These are phyloP conservation scores for Prillingera fragicola DNA, from an alignment of 1,284 basidiomycete species.

Conservation along the genomic window DNA sequence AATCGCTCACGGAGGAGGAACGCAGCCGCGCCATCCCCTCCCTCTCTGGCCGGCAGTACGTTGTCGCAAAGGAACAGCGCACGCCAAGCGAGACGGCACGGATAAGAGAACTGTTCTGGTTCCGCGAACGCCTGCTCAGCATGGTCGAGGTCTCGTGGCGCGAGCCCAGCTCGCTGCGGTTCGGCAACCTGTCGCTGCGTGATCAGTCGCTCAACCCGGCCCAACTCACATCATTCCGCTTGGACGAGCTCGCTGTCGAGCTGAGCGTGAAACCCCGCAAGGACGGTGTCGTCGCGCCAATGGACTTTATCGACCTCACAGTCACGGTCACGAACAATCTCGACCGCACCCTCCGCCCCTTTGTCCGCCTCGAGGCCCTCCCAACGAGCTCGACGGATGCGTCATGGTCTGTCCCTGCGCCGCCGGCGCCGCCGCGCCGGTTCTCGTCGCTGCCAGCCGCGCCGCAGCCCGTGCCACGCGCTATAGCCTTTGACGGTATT, in stretches of 20 bases:
- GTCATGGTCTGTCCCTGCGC: constrained; percentile 25
- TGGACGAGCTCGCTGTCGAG: constrained; percentile 58
- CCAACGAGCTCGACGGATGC: constrained; percentile 24
- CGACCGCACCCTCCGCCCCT: constrained; percentile 25
- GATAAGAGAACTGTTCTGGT: constrained; percentile 85
- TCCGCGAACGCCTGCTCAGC: constrained; percentile 74
- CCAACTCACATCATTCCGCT: constrained; percentile 68
- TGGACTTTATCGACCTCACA: constrained; percentile 55
- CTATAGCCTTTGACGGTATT: constrained; percentile 65
- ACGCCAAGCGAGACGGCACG: constrained; percentile 57
- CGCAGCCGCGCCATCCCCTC: constrained; percentile 69
- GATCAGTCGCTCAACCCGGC: constrained; percentile 65
- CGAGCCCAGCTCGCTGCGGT: constrained; percentile 72
- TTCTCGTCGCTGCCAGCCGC: constrained; percentile 13
- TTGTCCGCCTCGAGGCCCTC: constrained; percentile 38
- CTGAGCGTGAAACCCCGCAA: constrained; percentile 43
- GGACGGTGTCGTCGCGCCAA: constrained; percentile 50
- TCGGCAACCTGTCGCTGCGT: constrained; percentile 68
- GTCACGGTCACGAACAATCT: constrained; percentile 57
- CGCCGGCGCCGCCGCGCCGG: constrained; percentile 12
- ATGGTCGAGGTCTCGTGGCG: constrained; percentile 67
- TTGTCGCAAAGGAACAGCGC: constrained; percentile 68
- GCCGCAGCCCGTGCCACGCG: constrained; percentile 55
- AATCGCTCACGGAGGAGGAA: constrained; percentile 58
- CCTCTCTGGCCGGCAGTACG: constrained; percentile 83